Evolutionary conservation across 768 basidiomycete species (phyloP), one percentile per base, ranked within the genome.

Genomic region (Termitomyces eurrhizus): DNA sequence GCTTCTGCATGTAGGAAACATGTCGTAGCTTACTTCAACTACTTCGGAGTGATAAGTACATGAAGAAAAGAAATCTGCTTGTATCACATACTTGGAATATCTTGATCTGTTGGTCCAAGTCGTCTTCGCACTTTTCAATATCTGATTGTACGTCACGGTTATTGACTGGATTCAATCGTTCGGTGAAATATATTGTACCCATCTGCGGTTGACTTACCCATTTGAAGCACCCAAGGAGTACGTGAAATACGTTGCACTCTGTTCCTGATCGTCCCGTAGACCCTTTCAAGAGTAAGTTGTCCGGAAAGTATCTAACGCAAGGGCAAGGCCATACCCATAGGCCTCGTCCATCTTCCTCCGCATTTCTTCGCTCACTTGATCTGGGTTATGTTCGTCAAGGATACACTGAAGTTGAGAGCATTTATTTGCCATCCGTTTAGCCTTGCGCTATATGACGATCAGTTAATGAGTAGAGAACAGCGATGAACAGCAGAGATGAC

Each of bases 131-230:
- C 56, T 67, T 69, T 45, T 78, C 76, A 41, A 85, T 73, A 7
- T 77, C 77, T n/a, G 76, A 70, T 53, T 72, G 77, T 41, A 85
- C 83, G 24, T 82, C 80, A 1, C 68, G 67, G 32, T 70, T 78
- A 57, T 75, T 82, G 35, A 80, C 84, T 85, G 41, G 4, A 32
- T 24, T 21, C 8, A 36, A n/a, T 32, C 12, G 12, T 55, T 55
- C 5, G 32, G n/a, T 13, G 32, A 7, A 12, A 44, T 7, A 6
- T 2, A 44, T 32, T 21, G 18, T 13, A 29, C 21, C 41, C 29
- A 21, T 42, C 11, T 29, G 39, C 29, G n/a, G 8, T 44, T 41
- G 21, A 60, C 78, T 67, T 57, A 83, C 83, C 54, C 55, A 79
- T 76, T 26, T 74, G 70, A 57, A 68, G 65, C 29, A 81, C 58